Percentiles rank a stretch among this genome's conserved stretches.
phyloP scores from a whole-genome alignment of 2,329 filamentous ascomycete species.

The Fonsecaea pedrosoi region DNA sequence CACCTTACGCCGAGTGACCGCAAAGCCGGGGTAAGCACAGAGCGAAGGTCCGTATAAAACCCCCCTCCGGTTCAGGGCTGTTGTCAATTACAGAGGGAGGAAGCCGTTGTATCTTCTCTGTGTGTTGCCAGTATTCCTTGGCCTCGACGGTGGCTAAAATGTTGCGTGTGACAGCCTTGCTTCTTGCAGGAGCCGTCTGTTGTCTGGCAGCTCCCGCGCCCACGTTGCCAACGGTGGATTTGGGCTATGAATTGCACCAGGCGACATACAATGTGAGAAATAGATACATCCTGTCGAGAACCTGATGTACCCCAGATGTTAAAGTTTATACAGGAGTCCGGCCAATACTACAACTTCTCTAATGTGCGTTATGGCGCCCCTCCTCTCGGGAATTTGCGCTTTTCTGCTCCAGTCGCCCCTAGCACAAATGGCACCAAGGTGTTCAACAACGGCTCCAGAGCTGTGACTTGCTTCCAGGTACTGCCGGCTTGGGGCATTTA shows the following conservation, averaged over 20 bases:
- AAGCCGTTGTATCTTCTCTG: background rate
- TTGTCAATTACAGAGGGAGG: no score
- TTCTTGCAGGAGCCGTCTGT: constrained; percentile 6
- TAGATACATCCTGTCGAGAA: constrained; percentile 20
- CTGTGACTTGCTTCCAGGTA: constrained; percentile 20
- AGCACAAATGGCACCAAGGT: constrained; percentile 7
- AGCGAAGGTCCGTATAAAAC: background rate
- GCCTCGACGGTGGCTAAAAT: background rate
- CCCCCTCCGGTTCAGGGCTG: background rate
- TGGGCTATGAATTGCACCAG: constrained; percentile 61
- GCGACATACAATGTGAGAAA: constrained; percentile 42
- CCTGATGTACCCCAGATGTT: background rate
- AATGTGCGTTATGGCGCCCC: constrained; percentile 65
- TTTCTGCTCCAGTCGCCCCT: constrained; percentile 55
- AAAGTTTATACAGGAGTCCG: constrained; percentile 41
- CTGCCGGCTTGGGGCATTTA: constrained; percentile 15
- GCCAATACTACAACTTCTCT: constrained; percentile 60
- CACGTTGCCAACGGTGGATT: constrained; percentile 52
- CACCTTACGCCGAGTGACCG: background rate
- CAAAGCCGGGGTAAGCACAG: background rate
- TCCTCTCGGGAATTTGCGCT: constrained; percentile 59
- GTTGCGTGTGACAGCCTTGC: constrained; percentile 4
- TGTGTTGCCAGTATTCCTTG: background rate
- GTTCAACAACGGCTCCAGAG: constrained; percentile 16
- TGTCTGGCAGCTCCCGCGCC: constrained; percentile 3